Base-by-base conservation (phyloP, 441 rosid genomes). In the Populus trichocarpa region DNA sequence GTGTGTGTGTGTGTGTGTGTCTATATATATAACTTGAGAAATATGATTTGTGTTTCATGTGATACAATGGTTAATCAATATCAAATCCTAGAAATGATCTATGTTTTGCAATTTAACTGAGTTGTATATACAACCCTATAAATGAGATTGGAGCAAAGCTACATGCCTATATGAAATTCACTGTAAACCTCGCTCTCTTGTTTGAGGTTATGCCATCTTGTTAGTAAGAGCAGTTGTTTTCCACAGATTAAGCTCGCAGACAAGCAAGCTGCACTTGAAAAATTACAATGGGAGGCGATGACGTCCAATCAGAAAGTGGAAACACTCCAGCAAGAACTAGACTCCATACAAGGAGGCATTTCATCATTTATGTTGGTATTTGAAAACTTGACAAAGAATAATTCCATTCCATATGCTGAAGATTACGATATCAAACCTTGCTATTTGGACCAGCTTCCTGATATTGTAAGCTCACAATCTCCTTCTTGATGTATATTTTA, bases 241-340 rank as follows among this genome's bases (percentile, higher is more conserved):
- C 76, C 67, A 38, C 88, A 92, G 98, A 87, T 96, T 78, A 91
- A 90, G 86, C 97, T 96, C 77, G 99, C 98, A 35, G 99, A 96
- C 86, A 96, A 86, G 86, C 98, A 94, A 84, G 99, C 99, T 53
- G 90, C 93, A n/a, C 84, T 94, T 63, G 99, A 96, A 75, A 96
- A 92, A 89, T 80, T 86, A 64, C 97, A 86, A 77, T 96, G 99
- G 99, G 93, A 96, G 85, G 95, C 91, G 74, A 90, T 88, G 90
- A 86, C 92, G 71, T 84, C 95, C 53, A 86, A 87, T 75, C 75
- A 79, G 18, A 91, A 82, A 85, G 93, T 82, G 50, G 94, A 76
- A 80, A 90, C 91, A 87, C 97, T 96, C 73, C 88, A 89, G 78
- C 88, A 89, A 84, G 89, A 93, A 78, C 85, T 91, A 67, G 85